Evolutionary conservation across 441 rosid species (phyloP), one percentile per base, ranked within the genome.

Genomic region (Sinapis alba): DNA sequence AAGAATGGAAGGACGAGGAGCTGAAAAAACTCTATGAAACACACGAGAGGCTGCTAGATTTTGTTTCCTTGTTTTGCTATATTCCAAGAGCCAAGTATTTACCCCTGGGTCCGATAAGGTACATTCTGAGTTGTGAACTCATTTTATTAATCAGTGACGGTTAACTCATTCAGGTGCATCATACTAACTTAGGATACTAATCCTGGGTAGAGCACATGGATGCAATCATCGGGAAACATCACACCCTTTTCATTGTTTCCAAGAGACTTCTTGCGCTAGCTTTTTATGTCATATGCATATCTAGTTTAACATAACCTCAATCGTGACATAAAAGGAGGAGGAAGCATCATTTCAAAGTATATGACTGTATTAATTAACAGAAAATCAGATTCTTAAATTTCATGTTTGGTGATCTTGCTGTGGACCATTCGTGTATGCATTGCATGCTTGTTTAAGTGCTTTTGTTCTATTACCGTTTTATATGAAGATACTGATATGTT

Each of bases 1-100:
- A 93, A 83, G 98, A 94, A 86, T 96, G 99, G 98, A 84, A 94
- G 34, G 98, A 94, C 77, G 98, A 90, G 67, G 99, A 96, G 77
- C 85, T 96, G 85, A 96, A 93, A 87, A 92, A 87, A 82, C 90
- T 96, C 11, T 93, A 93, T 59, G 99, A 92, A 83, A 92, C 91
- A 36, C 97, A 92, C 82, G 99, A 96, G 85, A 89, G 87, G 83
- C 82, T 96, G 84, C 88, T 96, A 60, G 97, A 96, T 88, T 90
- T 88, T 68, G 99, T 92, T 81, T 96, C 98, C 41, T 78, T 96
- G 71, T 96, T 93, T 84, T 96, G 99, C 83, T 96, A 64, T 77
- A 92, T 96, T 71, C 99, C 99, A 16, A 90, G 98, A 79, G 90
- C 95, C 27, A 96, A 96, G 82, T 96, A 96, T 76, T 86, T 96